phyloP scores from a whole-genome alignment of 1,284 basidiomycete species.

The Melampsora americana region DNA sequence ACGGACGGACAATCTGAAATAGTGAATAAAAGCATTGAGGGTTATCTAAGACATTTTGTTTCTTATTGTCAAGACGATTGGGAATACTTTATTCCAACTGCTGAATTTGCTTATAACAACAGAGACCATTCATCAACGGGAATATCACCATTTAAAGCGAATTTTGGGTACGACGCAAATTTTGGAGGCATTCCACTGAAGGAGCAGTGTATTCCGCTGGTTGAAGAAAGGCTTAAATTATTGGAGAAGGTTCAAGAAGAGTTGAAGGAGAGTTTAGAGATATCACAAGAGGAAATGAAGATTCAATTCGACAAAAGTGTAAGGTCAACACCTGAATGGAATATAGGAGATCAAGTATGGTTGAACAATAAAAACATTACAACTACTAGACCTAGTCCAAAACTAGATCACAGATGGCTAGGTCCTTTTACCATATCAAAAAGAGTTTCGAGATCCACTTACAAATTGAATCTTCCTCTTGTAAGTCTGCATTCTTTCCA shows the following conservation, averaged over 20 bases:
- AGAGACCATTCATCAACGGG: constrained; percentile 52
- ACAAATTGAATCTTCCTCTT: too few relatives aligned
- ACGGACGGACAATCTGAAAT: constrained; percentile 43
- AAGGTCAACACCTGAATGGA: not conserved
- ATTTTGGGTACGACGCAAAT: too few relatives aligned
- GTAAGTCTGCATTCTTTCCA: too few relatives aligned
- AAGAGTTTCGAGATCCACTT: too few relatives aligned
- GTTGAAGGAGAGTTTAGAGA: too few relatives aligned
- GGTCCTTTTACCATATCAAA: too few relatives aligned
- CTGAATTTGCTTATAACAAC: constrained; percentile 58
- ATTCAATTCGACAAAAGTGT: not conserved
- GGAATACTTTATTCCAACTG: constrained; percentile 41
- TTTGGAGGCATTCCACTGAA: too few relatives aligned
- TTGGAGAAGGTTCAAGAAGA: not conserved
- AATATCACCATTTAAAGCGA: not conserved
- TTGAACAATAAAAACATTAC: too few relatives aligned
- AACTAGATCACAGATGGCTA: too few relatives aligned
- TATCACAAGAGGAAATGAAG: not conserved
- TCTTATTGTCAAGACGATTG: constrained; percentile 44
- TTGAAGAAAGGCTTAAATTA: not conserved
- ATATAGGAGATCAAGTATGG: too few relatives aligned
- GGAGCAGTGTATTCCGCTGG: not conserved
- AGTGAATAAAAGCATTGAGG: constrained; percentile 1
- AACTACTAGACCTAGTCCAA: too few relatives aligned
- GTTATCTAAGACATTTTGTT: constrained; percentile 48